Conservation (phyloP, 306 rosid genomes). For the Cucurbita argyrosperma region DNA sequence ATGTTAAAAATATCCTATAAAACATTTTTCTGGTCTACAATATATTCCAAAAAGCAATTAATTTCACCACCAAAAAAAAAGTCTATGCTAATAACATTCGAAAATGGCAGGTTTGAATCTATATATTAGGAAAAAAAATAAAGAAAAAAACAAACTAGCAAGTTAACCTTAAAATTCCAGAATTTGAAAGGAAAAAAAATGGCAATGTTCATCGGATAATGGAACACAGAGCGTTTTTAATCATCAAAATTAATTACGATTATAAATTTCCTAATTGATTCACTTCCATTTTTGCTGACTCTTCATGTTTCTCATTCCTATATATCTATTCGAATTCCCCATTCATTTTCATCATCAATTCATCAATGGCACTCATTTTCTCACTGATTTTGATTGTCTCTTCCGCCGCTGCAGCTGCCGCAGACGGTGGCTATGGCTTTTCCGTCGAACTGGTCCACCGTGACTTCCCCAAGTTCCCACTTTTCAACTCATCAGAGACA, state of each 20-base stretch:
- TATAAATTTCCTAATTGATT: not conserved
- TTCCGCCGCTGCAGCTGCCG: not conserved
- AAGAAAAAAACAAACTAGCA: not conserved
- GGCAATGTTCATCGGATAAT: not conserved
- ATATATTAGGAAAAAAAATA: not conserved
- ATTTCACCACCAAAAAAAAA: no score
- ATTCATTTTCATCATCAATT: not conserved
- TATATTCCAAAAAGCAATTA: no score
- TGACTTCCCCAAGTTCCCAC: constrained; percentile 36
- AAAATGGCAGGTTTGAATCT: no score
- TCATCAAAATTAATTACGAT: not conserved
- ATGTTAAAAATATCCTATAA: no score
- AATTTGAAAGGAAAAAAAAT: not conserved
- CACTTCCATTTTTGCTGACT: not conserved
- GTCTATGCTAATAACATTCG: no score
- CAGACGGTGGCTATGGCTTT: not conserved
- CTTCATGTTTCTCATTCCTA: not conserved
- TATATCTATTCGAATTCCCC: not conserved
- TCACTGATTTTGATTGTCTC: not conserved
- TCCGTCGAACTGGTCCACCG: constrained; percentile 35
- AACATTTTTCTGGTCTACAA: no score
- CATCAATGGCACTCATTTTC: not conserved
- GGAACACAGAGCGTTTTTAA: not conserved
- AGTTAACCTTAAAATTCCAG: no score
- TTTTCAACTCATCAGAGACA: constrained; percentile 14